Base-by-base conservation (phyloP, 306 rosid genomes). In the Medicago ruthenica region DNA sequence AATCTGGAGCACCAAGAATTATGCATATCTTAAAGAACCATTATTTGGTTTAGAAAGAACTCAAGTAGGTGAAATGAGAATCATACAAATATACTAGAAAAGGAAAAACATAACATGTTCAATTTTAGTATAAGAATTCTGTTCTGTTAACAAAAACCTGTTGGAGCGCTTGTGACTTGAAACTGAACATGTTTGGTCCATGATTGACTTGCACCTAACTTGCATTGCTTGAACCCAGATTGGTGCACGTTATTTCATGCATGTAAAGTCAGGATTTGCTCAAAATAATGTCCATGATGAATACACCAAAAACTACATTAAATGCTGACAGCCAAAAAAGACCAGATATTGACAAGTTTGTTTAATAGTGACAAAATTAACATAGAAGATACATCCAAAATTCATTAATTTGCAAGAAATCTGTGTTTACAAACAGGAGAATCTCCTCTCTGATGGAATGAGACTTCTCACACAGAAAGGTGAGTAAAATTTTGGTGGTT, bases 261-360 rank as follows among this genome's bases (percentile, higher is more conserved):
- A 87, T 70, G 57, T 39, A 55, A 62, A 59, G 80, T 60, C 83
- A 80, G 86, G 75, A 64, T 55, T 76, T 77, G 85, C 74, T 75
- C 71, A 58, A 78, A 81, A 55, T 40, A 73, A 85, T 70, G 80
- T 80, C n/a, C n/a, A n/a, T 76, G 58, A 88, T 71, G 82, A 64
- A 88, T 41, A 64, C 83, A 79, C 91, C 89, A 85, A 76, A 85
- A 85, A 83, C 24, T 20, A 66, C 93, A 89, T 88, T 89, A 83
- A 90, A 82, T 85, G 89, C 0, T 31, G 57, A 77, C 73, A 77
- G 15, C 50, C 60, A 42, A 34, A 62, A 58, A 11, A 80, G 84
- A 86, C 41, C 73, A 75, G 87, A 90, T 82, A 75, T 80, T 14
- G 91, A 90, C 93, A 85, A 85, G 40, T 44, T 67, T 69, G 77